Percentiles rank a stretch among this genome's conserved stretches.
Evolutionary conservation across 192 early-diverging fungal genomes (phyloP).

Genomic region (Geranomyces variabilis): DNA sequence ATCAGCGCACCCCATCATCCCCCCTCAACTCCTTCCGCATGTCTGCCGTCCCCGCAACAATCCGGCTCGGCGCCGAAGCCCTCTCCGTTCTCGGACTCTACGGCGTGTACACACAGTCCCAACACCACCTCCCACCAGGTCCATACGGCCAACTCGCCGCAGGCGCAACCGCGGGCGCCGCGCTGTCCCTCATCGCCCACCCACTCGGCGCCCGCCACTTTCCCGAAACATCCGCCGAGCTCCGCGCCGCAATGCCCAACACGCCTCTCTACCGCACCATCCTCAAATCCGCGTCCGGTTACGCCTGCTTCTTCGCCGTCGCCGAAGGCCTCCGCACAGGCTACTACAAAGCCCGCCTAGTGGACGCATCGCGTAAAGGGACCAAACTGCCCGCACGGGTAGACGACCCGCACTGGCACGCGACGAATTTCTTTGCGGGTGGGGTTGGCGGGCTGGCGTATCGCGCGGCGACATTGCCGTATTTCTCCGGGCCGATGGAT

Average conservation of each 20-base stretch:
- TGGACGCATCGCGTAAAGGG: slow-evolving; percentile 16
- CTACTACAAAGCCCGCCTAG: slow-evolving; percentile 30
- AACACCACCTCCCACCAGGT: slow-evolving; percentile 23
- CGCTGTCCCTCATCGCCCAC: slow-evolving; percentile 10
- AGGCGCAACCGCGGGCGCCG: slow-evolving; percentile 23
- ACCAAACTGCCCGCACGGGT: slow-evolving; percentile 8
- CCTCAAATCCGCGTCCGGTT: slow-evolving; percentile 27
- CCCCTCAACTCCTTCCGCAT: no score
- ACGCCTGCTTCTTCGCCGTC: slow-evolving; percentile 35
- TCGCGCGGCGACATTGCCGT: slow-evolving; percentile 33
- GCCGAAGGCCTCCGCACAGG: slow-evolving; percentile 30
- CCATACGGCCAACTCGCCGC: slow-evolving; percentile 16
- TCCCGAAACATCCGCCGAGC: slow-evolving; percentile 31
- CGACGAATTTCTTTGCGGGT: slow-evolving; percentile 35
- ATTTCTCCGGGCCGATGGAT: slow-evolving; percentile 30
- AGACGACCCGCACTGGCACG: slow-evolving; percentile 26
- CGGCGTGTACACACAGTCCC: slow-evolving; percentile 29
- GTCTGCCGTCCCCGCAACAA: not conserved
- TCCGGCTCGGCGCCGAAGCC: slow-evolving; percentile 19
- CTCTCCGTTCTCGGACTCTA: slow-evolving; percentile 26
- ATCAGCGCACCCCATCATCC: no score
- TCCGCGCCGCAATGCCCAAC: slow-evolving; percentile 9
- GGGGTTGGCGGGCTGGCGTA: slow-evolving; percentile 34
- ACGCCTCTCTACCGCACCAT: not conserved
- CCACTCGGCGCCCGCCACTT: slow-evolving; percentile 21